A percentile compares a stretch with the other conserved stretches of the same genome.
phyloP scores from a whole-genome alignment of 176 grass and related monocot species.

The Puccinellia tenuiflora region DNA sequence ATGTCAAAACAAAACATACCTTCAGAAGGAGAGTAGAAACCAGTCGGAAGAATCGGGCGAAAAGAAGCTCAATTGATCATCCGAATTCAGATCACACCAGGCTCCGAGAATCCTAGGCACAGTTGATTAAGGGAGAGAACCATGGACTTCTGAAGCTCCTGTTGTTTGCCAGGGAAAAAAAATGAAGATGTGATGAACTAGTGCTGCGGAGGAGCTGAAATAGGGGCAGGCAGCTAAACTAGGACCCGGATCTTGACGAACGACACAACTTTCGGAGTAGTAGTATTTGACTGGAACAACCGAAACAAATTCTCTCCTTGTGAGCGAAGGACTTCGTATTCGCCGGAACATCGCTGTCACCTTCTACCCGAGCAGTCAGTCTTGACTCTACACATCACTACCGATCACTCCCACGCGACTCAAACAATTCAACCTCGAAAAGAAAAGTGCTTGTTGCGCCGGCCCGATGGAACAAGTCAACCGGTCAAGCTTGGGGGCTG shows the following conservation, averaged over 20 bases:
- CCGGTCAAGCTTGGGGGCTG: conserved; percentile 26
- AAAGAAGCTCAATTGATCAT: background rate
- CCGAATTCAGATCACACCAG: background rate
- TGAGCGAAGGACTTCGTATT: background rate
- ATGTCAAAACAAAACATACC: conserved; percentile 12
- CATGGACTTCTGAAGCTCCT: too few species aligned
- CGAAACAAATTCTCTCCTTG: background rate
- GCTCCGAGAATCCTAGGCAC: background rate
- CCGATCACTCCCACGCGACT: background rate
- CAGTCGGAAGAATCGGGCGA: background rate
- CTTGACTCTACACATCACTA: background rate
- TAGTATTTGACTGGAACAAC: background rate
- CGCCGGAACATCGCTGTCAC: background rate
- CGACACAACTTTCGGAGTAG: background rate
- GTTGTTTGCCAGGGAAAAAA: too few species aligned
- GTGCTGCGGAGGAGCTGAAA: background rate
- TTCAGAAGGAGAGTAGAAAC: background rate
- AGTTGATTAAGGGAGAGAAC: background rate
- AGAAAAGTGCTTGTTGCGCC: background rate
- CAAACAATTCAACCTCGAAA: background rate
- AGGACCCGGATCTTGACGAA: background rate
- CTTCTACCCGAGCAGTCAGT: background rate
- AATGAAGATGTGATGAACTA: background rate
- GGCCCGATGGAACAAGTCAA: background rate
- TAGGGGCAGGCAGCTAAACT: background rate